Base-by-base conservation (phyloP, 768 basidiomycete species). In the Phlebiopsis gigantea region DNA sequence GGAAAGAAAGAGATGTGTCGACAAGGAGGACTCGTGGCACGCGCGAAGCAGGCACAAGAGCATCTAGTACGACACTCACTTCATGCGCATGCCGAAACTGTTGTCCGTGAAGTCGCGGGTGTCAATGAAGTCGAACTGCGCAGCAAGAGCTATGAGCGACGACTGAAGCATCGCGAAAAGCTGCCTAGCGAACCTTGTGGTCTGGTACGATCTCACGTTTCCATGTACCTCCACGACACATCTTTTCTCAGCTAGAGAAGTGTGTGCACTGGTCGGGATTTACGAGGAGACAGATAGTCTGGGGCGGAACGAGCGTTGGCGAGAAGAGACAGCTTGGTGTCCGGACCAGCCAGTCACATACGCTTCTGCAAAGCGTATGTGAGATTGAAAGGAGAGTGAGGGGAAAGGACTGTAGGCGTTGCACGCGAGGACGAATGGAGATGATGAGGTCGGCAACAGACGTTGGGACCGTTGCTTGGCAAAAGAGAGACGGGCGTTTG, bases 171-270 rank as follows among this genome's bases (percentile, higher is more conserved):
- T 41, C 44, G 28, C 53, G 44, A 43, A 12, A 46, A 17, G 47
- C 15, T 22, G 19, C 42, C 55, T 60, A 77, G 55, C 50, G 24
- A 60, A 93, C 96, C 82, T 98, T 99, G 75, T 98, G 97, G 75
- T 98, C 97, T 54, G 90, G 92, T 45, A 98, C 94, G 65, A 90
- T 82, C 79, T 98, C 97, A 68, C 94, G 82, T 78, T 98, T 98
- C 97, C 95, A 97, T 63, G 90, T 84, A 43, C 88, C 78, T 66
- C 85, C 90, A 63, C 85, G 82, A 68, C 87, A 88, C 82, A 83
- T 86, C 39, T 57, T 60, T 57, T 58, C 34, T 61, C 58, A 69
- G 25, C 19, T 56, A 14, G 22, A 6, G 15, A 4, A 28, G 26
- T 26, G 26, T 41, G 65, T 59, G 44, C 69, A 62, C 62, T 63